Evolutionary conservation across 192 early-diverging fungal genomes (phyloP).

Genomic region (Haplosporangium gracile): DNA sequence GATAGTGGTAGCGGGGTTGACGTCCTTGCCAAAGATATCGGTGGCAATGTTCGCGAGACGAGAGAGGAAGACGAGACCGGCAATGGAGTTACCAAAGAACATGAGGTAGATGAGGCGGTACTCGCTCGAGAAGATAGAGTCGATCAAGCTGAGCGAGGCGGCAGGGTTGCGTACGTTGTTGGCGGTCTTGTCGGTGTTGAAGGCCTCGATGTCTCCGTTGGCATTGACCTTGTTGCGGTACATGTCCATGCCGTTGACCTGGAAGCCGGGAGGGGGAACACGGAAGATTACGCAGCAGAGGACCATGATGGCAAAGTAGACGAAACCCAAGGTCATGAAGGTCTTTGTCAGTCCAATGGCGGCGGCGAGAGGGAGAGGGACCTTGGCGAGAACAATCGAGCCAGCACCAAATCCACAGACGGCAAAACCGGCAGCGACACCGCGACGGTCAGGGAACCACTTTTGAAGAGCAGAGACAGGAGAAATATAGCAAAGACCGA

Average conservation of each 20-base stretch:
- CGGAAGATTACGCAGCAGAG: slow-evolving; percentile 71
- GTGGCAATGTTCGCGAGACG: slow-evolving; percentile 67
- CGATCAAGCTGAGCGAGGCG: slow-evolving; percentile 62
- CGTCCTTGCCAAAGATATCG: slow-evolving; percentile 42
- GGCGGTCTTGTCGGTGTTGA: slow-evolving; percentile 54
- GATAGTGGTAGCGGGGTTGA: slow-evolving; percentile 57
- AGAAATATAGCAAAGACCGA: slow-evolving; percentile 81
- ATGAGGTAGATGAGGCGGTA: slow-evolving; percentile 73
- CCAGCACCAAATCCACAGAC: slow-evolving; percentile 86
- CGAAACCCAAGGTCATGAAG: slow-evolving; percentile 73
- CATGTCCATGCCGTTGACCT: slow-evolving; percentile 68
- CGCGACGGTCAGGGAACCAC: slow-evolving; percentile 84
- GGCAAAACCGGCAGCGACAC: slow-evolving; percentile 80
- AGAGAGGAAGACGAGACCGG: slow-evolving; percentile 74
- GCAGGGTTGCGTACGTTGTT: slow-evolving; percentile 50
- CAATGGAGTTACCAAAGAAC: slow-evolving; percentile 74
- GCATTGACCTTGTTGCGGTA: slow-evolving; percentile 49
- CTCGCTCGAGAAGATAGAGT: slow-evolving; percentile 68
- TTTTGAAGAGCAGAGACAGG: slow-evolving; percentile 83
- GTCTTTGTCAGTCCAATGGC: slow-evolving; percentile 69
- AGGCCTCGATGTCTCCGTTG: slow-evolving; percentile 63
- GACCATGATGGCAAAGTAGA: slow-evolving; percentile 76
- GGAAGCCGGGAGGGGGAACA: slow-evolving; percentile 69
- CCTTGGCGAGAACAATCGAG: slow-evolving; percentile 74
- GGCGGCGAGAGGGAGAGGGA: slow-evolving; percentile 67